Conservation (phyloP, 176 grass and related monocot genomes). For the Chloris gayana region DNA sequence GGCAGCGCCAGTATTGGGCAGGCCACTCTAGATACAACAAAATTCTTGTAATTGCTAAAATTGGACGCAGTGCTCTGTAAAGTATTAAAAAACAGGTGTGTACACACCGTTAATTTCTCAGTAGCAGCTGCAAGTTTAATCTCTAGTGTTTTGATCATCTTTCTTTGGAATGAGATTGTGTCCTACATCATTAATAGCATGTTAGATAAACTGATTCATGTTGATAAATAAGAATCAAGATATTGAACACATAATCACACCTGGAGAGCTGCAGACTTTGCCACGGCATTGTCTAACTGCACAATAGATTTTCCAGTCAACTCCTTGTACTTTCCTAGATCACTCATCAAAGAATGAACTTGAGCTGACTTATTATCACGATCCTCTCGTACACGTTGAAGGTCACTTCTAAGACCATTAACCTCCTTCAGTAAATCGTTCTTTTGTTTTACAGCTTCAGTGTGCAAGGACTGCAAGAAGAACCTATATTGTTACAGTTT, state of each 20-base stretch:
- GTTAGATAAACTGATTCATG: not conserved
- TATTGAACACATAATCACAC: conserved; percentile 25
- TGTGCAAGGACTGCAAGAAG: conserved; percentile 59
- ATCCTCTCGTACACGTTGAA: conserved; percentile 75
- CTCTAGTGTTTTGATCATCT: conserved; percentile 53
- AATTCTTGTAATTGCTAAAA: not conserved
- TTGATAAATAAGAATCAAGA: conserved; percentile 1
- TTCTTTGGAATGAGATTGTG: conserved; percentile 55
- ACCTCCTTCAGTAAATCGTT: conserved; percentile 65
- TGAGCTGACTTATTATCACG: conserved; percentile 50
- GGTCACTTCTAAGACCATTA: conserved; percentile 55
- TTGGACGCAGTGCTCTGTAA: not conserved
- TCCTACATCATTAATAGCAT: conserved; percentile 42
- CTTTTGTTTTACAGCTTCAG: conserved; percentile 67
- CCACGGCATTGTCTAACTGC: conserved; percentile 52
- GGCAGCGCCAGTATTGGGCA: too few species aligned
- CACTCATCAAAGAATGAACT: conserved; percentile 45
- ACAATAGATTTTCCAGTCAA: conserved; percentile 42
- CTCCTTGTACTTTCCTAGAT: conserved; percentile 56
- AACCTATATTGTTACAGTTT: not conserved
- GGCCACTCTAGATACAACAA: not conserved
- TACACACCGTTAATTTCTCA: conserved; percentile 59
- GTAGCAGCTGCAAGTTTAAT: conserved; percentile 58
- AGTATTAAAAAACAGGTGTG: not conserved
- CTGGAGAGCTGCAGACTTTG: conserved; percentile 54